Evolutionary conservation across 306 rosid species (phyloP).

Genomic region (Medicago lupulina): DNA sequence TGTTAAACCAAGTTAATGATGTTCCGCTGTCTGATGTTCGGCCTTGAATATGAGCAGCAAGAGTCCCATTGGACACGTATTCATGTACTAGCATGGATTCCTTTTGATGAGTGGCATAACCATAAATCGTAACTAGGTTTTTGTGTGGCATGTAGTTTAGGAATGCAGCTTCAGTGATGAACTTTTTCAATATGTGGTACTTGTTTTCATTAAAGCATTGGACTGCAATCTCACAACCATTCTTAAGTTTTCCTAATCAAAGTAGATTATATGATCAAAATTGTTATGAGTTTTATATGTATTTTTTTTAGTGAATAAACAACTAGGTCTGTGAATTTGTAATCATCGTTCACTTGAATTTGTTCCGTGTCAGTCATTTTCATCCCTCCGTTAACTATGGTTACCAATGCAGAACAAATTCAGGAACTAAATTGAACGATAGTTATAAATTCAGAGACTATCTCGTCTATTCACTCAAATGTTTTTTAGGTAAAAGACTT

Average conservation of each 20-base stretch:
- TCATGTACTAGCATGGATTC: slow-evolving; percentile 36
- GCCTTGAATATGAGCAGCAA: slow-evolving; percentile 29
- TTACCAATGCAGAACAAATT: no score
- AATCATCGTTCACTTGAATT: neutral
- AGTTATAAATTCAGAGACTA: neutral
- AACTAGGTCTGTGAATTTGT: neutral
- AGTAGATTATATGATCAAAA: neutral
- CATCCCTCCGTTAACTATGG: neutral
- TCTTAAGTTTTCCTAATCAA: slow-evolving; percentile 35
- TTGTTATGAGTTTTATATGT: neutral
- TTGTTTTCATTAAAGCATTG: neutral
- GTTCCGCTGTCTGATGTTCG: neutral
- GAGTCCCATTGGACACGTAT: slow-evolving; percentile 36
- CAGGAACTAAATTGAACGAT: neutral
- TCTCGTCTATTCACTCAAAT: neutral
- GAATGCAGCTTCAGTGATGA: slow-evolving; percentile 9
- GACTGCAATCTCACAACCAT: slow-evolving; percentile 30
- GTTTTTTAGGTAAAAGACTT: neutral
- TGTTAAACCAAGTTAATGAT: slow-evolving; percentile 18
- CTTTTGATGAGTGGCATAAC: neutral
- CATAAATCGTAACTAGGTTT: slow-evolving; percentile 40
- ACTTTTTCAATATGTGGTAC: slow-evolving; percentile 7
- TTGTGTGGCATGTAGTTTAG: slow-evolving; percentile 26
- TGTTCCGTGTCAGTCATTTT: neutral
- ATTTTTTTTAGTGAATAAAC: neutral